Conservation (phyloP, 257 asterid species). For the Jasminum sambac region DNA sequence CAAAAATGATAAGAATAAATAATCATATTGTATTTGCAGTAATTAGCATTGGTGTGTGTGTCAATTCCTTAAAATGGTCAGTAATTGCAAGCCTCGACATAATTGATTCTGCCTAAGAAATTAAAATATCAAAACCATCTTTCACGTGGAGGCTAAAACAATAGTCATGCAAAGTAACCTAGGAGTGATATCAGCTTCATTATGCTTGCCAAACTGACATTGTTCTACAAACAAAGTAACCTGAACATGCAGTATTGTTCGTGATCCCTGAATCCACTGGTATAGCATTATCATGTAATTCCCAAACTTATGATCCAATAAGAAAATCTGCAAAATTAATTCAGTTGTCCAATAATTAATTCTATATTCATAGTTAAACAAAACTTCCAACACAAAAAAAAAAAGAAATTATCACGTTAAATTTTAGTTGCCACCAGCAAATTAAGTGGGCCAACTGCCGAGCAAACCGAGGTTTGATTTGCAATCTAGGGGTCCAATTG, state of each 20-base stretch:
- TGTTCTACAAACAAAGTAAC: no score
- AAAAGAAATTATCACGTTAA: not conserved
- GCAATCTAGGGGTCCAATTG: slow-evolving; percentile 16
- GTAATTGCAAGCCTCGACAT: slow-evolving; percentile 43
- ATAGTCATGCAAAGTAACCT: no score
- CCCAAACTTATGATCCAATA: no score
- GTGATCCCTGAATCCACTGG: no score
- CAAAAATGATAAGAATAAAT: slow-evolving; percentile 11
- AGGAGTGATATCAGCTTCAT: no score
- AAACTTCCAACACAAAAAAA: not conserved
- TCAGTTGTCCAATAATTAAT: no score
- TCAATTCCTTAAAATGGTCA: slow-evolving; percentile 34
- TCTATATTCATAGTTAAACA: no score
- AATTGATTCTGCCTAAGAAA: slow-evolving; percentile 75
- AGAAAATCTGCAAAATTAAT: no score
- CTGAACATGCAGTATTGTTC: no score
- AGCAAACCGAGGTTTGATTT: slow-evolving; percentile 14
- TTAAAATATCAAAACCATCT: slow-evolving; percentile 1
- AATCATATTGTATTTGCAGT: slow-evolving; percentile 87
- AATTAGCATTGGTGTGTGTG: slow-evolving; percentile 57
- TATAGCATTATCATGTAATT: no score
- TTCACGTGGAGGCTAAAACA: no score
- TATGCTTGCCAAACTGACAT: no score
- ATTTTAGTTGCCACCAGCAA: not conserved
- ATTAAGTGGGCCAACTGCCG: slow-evolving; percentile 15